phyloP scores from a whole-genome alignment of 495 filamentous ascomycete genomes.

The Xanthoparmelia taractica region DNA sequence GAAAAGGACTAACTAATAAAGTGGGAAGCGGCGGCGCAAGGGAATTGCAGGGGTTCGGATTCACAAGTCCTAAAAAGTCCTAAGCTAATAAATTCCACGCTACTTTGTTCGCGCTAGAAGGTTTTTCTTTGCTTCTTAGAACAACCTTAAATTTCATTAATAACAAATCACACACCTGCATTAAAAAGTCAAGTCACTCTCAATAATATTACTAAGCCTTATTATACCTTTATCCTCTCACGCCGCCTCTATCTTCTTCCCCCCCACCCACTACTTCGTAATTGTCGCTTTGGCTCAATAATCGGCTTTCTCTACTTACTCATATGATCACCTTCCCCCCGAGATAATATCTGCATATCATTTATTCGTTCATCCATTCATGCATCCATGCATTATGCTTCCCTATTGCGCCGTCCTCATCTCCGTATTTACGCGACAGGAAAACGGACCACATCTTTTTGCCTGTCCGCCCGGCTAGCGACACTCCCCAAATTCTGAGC shows the following conservation, averaged over 20 bases:
- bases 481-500: not conserved
- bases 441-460: not conserved
- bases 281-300: too few species aligned
- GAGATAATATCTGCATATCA: too few species aligned
- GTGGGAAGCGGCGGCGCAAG: conserved; percentile 8
- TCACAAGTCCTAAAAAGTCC: not conserved
- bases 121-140: conserved; percentile 12
- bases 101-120: conserved; percentile 7
- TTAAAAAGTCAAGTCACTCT: too few species aligned
- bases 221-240: too few species aligned
- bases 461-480: not conserved
- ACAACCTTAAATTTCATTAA: conserved; percentile 11
- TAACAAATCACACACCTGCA: conserved; percentile 10
- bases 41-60: not conserved
- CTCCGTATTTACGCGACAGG: not conserved
- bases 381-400: too few species aligned
- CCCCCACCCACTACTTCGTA: too few species aligned
- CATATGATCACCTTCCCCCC: too few species aligned
- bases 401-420: not conserved
- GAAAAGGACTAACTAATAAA: conserved; percentile 5
- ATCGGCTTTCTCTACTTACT: not conserved
- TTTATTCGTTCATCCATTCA: too few species aligned
- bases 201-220: too few species aligned
- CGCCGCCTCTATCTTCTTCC: not conserved
- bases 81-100: not conserved